Evolutionary conservation across 257 asterid species (phyloP), one percentile per base, ranked within the genome.

Genomic region (Salvia hispanica): DNA sequence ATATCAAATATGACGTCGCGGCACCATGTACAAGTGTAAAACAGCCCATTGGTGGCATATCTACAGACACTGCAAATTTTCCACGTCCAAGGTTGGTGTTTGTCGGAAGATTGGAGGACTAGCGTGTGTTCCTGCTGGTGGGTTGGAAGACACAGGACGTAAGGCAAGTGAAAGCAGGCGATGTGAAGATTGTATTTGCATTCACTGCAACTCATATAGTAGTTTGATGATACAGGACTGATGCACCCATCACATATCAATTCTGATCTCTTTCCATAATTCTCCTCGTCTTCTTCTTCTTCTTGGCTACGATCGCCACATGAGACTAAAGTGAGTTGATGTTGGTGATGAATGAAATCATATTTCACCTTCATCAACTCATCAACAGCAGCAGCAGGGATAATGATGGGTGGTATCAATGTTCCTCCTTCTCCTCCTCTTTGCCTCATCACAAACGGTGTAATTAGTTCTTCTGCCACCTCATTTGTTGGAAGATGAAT

Each of bases 161-260:
- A n/a, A n/a, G 37, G 58, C 11, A 53, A 53, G 2, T 21, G 36
- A 12, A 9, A 53, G 58, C 58, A 53, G 0, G 14, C 14, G 37
- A 53, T 0, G 58, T 54, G 59, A 28, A 54, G 39, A 54, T 9
- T 25, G 39, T 21, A 54, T 9, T 54, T 54, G 59, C 59, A 54
- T 25, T 12, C 37, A 4, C 37, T 10, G 6, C 60, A 54, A 25
- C 60, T 54, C 37, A 54, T 28, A 2, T 7, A 40, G 44, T 40
- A 40, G n/a, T n/a, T n/a, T 21, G 25, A 5, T 37, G 2, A 3
- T 15, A 48, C 21, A 0, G 58, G 58, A 31, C 2, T 15, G 4
- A 11, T 53, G 59, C 59, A 53, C 13, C n/a, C 59, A 25, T 53
- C 37, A 10, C 59, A 53, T 21, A 53, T 13, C 4, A 53, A 25